Evolutionary conservation across 345 rosid species (phyloP).

Genomic region (Streptanthus diversifolius): DNA sequence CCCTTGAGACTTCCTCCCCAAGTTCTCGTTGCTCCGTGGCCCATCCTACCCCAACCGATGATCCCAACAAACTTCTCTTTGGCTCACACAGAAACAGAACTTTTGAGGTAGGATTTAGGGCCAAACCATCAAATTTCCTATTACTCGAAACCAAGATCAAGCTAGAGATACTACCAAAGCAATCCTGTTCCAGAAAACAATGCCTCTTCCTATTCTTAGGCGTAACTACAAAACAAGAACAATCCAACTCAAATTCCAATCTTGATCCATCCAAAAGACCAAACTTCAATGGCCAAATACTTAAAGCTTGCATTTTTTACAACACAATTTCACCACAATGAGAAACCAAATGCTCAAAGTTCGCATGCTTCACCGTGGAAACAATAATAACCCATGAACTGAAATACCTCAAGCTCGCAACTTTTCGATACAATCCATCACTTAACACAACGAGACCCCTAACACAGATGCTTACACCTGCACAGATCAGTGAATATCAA

Average conservation of each 20-base stretch:
- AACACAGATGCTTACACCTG: background rate
- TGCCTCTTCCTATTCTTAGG: constrained; percentile 32
- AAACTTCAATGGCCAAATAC: constrained; percentile 30
- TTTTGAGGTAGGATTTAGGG: constrained; percentile 27
- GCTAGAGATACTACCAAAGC: constrained; percentile 31
- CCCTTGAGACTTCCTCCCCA: constrained; percentile 38
- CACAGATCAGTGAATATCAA: background rate
- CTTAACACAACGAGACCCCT: background rate
- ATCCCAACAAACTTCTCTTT: constrained; percentile 30
- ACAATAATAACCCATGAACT: constrained; percentile 13
- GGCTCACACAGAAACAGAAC: constrained; percentile 35
- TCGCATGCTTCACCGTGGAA: background rate
- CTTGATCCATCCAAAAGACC: constrained; percentile 50
- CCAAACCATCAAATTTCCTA: constrained; percentile 27
- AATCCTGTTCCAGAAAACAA: constrained; percentile 25
- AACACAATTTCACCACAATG: constrained; percentile 8
- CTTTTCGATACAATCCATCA: background rate
- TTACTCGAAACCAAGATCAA: constrained; percentile 36
- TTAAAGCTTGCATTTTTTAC: constrained; percentile 66
- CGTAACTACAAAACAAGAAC: constrained; percentile 31
- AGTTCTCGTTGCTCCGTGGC: constrained; percentile 53
- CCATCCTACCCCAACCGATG: constrained; percentile 48
- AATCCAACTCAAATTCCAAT: constrained; percentile 45
- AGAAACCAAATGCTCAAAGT: constrained; percentile 11
- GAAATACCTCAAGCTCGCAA: constrained; percentile 7